Evolutionary conservation across 2,329 filamentous ascomycete species (phyloP).

Genomic region (Xylariomycetidae sp.): DNA sequence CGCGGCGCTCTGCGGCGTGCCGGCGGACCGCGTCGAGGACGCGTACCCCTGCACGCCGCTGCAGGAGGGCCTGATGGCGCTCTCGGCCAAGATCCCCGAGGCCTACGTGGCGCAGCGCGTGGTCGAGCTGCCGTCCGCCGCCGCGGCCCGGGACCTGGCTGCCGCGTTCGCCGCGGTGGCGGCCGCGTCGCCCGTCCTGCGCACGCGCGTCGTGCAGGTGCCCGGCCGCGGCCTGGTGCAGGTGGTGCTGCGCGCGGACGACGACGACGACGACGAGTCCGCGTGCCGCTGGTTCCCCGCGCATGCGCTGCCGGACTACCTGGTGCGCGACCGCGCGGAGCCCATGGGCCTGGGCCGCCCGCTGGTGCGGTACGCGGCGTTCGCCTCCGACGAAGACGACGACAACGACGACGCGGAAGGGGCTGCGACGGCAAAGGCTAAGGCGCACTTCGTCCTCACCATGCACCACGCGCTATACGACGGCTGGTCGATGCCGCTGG

Average conservation of each 20-base stretch:
- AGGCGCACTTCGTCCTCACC: constrained; percentile 42
- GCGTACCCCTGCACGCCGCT: constrained; percentile 49
- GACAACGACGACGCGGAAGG: too few relatives aligned
- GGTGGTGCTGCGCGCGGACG: constrained; percentile 36
- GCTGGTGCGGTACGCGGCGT: constrained; percentile 39
- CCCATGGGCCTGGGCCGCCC: constrained; percentile 39
- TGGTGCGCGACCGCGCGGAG: constrained; percentile 33
- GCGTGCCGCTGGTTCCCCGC: constrained; percentile 24
- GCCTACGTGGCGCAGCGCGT: constrained; percentile 48
- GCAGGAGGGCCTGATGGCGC: constrained; percentile 48
- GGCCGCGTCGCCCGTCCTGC: constrained; percentile 34
- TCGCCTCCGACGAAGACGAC: constrained; percentile 23
- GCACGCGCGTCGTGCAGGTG: constrained; percentile 43
- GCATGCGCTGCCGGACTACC: constrained; percentile 32
- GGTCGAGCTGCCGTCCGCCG: constrained; percentile 31
- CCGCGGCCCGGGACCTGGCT: constrained; percentile 33
- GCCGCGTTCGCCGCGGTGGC: constrained; percentile 36
- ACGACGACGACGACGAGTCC: constrained; percentile 28
- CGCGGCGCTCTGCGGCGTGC: constrained; percentile 31
- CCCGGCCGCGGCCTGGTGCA: constrained; percentile 39
- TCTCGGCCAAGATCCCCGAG: constrained; percentile 44
- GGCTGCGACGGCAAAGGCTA: too few relatives aligned
- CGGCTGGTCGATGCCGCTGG: constrained; percentile 47
- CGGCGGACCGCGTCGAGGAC: constrained; percentile 36
- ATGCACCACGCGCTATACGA: constrained; percentile 54